Conservation (phyloP, 352 stramenopile genomes). For the Blastocystis sp. region DNA sequence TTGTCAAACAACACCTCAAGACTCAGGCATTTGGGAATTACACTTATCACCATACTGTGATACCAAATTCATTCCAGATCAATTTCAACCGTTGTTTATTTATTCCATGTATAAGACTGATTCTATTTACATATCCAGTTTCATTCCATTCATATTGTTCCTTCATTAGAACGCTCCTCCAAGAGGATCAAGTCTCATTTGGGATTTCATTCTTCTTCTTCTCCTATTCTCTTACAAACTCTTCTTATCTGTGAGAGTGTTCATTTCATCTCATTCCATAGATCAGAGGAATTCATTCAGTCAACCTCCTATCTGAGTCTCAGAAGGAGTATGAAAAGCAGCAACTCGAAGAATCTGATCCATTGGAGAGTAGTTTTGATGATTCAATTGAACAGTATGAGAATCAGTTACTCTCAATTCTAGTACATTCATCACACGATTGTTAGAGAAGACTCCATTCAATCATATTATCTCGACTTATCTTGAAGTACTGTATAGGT, state of each 20-base stretch:
- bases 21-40: not conserved
- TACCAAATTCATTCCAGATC: not conserved
- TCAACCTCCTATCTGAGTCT: not conserved
- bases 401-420: not conserved
- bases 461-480: not conserved
- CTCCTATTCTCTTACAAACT: conserved; percentile 3
- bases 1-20: conserved; percentile 8
- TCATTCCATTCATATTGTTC: not conserved
- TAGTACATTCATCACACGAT: not conserved
- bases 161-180: not conserved
- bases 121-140: not conserved
- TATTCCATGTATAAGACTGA: not conserved
- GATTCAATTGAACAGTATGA: not conserved
- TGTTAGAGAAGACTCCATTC: not conserved
- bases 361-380: not conserved
- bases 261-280: not conserved
- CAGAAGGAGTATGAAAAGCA: not conserved
- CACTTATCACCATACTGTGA: not conserved
- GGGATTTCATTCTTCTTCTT: conserved; percentile 12
- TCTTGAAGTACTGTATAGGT: not conserved
- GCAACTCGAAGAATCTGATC: not conserved
- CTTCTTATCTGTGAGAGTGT: not conserved
- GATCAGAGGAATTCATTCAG: not conserved
- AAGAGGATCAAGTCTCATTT: not conserved
- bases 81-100: conserved; percentile 23